Base-by-base conservation (phyloP, 2,329 filamentous ascomycete species). In the Zymoseptoria passerinii region DNA sequence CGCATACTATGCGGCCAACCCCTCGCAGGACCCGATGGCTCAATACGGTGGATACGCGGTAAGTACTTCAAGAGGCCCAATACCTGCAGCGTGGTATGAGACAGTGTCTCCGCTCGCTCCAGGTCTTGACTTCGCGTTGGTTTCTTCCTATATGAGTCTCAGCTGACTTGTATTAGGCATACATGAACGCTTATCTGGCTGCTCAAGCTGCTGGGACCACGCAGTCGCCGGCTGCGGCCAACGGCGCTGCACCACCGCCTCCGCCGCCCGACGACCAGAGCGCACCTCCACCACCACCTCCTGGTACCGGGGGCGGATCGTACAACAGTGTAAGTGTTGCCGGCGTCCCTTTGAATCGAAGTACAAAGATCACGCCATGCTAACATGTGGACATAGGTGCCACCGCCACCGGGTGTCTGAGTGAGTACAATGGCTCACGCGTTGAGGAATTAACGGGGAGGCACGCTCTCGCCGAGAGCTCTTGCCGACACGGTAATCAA, bases 1-100 rank as follows among this genome's bases (percentile, higher is more conserved):
- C 55, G 84, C 87, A 18, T 88, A 92, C 69, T 95, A 95, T 72
- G 87, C 89, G 2, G 87, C 91, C 71, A 94, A 95, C 73, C 92
- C 92, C 61, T 81, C 80, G 62, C 78, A 82, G 62, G 90, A 96
- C 69, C 92, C 92, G 0, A 96, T 96, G 72, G 90, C 90, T 49
- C 85, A 89, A 8, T 96, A 94, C 67, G 92, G 92, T 62, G 92
- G 92, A 56, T 96, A 67, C 28, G 66, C 62, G 9, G 23, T 23
- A 23, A 23, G 23, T 23, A 2, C 23, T 23, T 23, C 23, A 23
- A 23, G 23, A 4, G 23, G 23, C 4, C 2, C 23, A 23, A 23
- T 23, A 4, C 23, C 23, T 23, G 23, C 23, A 23, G 23, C 23
- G 23, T 23, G 23, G 23, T 23, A 23, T 23, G 23, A 23, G 23